Percentiles rank a stretch among this genome's conserved stretches.
These are phyloP conservation scores for Elymus sibiricus DNA, from an alignment of 176 grass and related monocot genomes.

Conservation along the genomic window DNA sequence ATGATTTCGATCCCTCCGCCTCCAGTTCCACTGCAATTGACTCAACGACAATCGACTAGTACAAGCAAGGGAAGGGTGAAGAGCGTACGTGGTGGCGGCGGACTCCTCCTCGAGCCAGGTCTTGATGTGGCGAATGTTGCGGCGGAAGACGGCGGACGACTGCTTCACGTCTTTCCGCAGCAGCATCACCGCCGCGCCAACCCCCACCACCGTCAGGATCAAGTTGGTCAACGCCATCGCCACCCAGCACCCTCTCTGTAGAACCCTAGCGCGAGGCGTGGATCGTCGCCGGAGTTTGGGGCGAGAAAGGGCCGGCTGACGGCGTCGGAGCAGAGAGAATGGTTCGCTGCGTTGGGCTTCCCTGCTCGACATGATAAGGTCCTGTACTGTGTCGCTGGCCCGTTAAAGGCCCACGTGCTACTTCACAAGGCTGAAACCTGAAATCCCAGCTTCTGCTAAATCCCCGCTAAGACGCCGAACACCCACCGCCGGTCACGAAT, in stretches of 20 bases:
- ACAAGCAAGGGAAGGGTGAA: not conserved
- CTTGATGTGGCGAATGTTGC: conserved; percentile 82
- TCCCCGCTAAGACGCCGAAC: not conserved
- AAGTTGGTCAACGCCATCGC: conserved; percentile 87
- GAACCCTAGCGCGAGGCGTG: not conserved
- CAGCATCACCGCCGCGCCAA: conserved; percentile 79
- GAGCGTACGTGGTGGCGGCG: conserved; percentile 59
- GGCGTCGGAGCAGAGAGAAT: not conserved
- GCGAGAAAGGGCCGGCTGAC: not conserved
- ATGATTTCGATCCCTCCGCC: not conserved
- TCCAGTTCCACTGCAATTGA: not conserved
- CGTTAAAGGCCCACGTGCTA: not conserved
- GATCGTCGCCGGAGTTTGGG: not conserved
- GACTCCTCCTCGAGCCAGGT: conserved; percentile 93
- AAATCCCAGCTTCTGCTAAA: not conserved
- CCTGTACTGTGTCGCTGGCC: not conserved
- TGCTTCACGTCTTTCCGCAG: conserved; percentile 87
- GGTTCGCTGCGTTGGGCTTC: not conserved
- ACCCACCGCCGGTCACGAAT: conserved; percentile 22
- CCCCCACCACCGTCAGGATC: conserved; percentile 85
- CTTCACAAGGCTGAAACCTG: not conserved
- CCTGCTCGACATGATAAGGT: no score
- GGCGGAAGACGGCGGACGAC: conserved; percentile 72
- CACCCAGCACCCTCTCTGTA: not conserved
- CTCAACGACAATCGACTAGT: not conserved